Base-by-base conservation (phyloP, 1,139 yeast genomes). In the Kodamaea anthophila region DNA sequence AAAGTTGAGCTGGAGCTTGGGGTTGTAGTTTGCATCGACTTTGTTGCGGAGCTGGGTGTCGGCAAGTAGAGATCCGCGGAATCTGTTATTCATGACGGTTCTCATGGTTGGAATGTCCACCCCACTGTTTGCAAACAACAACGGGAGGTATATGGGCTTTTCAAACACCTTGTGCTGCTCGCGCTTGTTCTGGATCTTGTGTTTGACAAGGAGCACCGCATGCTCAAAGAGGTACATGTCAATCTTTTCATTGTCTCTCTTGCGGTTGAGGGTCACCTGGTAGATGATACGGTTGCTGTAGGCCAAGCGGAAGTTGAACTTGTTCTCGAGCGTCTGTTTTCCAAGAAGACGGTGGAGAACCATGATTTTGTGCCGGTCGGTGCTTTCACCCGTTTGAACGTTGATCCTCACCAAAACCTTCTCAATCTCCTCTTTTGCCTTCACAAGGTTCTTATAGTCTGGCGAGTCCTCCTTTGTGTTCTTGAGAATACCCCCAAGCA, bases 91-190 rank as follows among this genome's bases (percentile, higher is more conserved):
- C 24, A 72, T 49, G 7, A 70, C 59, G 26, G 74, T 67, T 43
- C 75, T 66, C 38, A 76, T 53, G 3, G 76, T 66, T 7, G 91
- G 88, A 39, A 80, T 72, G 38, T 85, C 95, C 48, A 81, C 88
- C 2, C 83, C 78, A 36, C 87, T 74, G 24, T 87, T 76, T 11
- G 79, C 74, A 47, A 78, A 82, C 36, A 93, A 61, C 34, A 91
- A 63, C 22, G 94, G 96, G 33, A 91, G 64, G 26, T 94, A 96
- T 29, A 93, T 84, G 5, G 98, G 98, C 52, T 87, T 74, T 47
- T 93, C 93, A 55, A 81, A 85, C 10, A 91, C 96, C 49, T 87
- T 84, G 47, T 83, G 82, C 39, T 83, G 94, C 45, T 91, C 97
- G 44, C 95, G 73, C 53, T 91, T 88, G 51, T 86, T 87, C 37